Evolutionary conservation across 164 flowering plant species (phyloP).

Genomic region (Aristolochia californica): DNA sequence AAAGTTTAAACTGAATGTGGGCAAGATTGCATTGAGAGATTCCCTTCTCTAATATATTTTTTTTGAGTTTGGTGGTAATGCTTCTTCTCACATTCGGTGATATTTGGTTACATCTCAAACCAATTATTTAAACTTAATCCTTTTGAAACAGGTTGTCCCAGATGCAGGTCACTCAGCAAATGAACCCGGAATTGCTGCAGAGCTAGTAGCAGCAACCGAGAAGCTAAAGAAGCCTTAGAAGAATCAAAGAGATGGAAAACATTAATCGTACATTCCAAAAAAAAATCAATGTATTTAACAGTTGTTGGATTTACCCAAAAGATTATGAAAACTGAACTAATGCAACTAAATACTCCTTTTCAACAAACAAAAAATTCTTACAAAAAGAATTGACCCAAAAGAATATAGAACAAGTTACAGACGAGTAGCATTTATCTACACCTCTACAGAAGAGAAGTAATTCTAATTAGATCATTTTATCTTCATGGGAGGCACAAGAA

Average conservation of each 20-base stretch:
- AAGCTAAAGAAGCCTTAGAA: slow-evolving; percentile 33
- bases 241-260: background rate
- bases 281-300: too few species aligned
- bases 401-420: slow-evolving; percentile 23
- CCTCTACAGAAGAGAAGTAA: slow-evolving; percentile 4
- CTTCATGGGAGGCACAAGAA: slow-evolving; percentile 6
- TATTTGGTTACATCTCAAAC: too few species aligned
- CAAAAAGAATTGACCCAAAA: slow-evolving; percentile 43
- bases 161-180: slow-evolving; percentile 92
- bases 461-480: slow-evolving; percentile 6
- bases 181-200: slow-evolving; percentile 67
- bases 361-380: slow-evolving; percentile 30
- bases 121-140: too few species aligned
- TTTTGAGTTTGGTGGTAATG: too few species aligned
- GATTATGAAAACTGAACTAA: background rate
- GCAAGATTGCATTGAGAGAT: too few species aligned
- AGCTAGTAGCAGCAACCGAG: slow-evolving; percentile 78
- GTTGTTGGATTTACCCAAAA: too few species aligned
- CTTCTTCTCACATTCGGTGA: too few species aligned
- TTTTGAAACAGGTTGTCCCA: slow-evolving; percentile 41
- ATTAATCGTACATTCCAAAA: background rate
- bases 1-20: too few species aligned
- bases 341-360: slow-evolving; percentile 5
- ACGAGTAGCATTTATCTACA: slow-evolving; percentile 18
- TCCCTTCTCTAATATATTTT: too few species aligned